These are phyloP conservation scores for Phytophthora multivora DNA, from an alignment of 352 stramenopile species.

Conservation along the genomic window DNA sequence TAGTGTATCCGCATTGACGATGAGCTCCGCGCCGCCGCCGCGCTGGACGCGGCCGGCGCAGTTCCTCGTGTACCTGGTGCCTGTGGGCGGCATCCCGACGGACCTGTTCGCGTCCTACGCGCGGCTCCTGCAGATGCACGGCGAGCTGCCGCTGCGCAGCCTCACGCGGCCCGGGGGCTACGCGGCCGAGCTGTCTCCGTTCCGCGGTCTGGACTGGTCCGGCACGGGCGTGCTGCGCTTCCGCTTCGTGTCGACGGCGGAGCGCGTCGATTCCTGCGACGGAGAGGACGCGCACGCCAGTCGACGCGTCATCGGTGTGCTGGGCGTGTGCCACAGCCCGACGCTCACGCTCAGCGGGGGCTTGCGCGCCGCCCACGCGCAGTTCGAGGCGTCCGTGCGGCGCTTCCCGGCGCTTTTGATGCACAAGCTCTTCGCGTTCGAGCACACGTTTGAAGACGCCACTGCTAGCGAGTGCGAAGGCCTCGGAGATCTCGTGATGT, in stretches of 20 bases:
- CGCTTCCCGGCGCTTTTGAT: conserved; percentile 74
- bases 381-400: conserved; percentile 70
- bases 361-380: conserved; percentile 57
- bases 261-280: conserved; percentile 60
- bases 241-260: conserved; percentile 69
- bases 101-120: conserved; percentile 68
- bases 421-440: conserved; percentile 86
- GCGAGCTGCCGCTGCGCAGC: conserved; percentile 61
- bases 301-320: conserved; percentile 68
- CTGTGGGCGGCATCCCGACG: conserved; percentile 65
- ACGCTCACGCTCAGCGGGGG: conserved; percentile 47
- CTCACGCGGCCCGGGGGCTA: conserved; percentile 81
- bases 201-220: conserved; percentile 74
- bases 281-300: conserved; percentile 80
- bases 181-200: conserved; percentile 80
- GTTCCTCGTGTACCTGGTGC: conserved; percentile 86
- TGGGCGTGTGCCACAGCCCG: conserved; percentile 84
- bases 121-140: conserved; percentile 59
- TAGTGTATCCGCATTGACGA: neutral
- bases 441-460: conserved; percentile 72
- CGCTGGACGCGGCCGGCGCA: conserved; percentile 70
- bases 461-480: conserved; percentile 61
- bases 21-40: conserved; percentile 26
- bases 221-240: conserved; percentile 61
- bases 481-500: conserved; percentile 80